Evolutionary conservation across 1,284 basidiomycete genomes (phyloP).

Genomic region (Fistulinella cinereoalba): DNA sequence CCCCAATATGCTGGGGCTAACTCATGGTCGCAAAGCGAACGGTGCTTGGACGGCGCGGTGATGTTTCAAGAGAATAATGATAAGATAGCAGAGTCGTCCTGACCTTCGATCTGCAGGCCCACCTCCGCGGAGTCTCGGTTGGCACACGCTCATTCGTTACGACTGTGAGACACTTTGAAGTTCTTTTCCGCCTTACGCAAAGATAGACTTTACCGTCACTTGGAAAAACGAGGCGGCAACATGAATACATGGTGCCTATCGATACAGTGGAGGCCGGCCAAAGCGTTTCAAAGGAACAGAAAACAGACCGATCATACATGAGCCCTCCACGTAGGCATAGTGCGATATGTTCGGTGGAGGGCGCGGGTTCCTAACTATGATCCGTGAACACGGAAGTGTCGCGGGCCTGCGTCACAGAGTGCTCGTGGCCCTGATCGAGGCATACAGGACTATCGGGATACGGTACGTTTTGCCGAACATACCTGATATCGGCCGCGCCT

Average conservation of each 20-base stretch:
- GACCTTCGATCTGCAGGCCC: slow-evolving; percentile 16
- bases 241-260: background rate
- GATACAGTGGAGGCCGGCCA: slow-evolving; percentile 7
- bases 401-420: background rate
- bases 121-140: slow-evolving; percentile 25
- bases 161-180: background rate
- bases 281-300: background rate
- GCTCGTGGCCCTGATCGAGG: background rate
- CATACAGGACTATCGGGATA: background rate
- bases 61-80: slow-evolving; percentile 11
- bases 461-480: background rate
- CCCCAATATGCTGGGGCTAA: background rate
- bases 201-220: slow-evolving; percentile 2
- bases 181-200: slow-evolving; percentile 5
- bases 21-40: background rate
- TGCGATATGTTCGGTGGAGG: background rate
- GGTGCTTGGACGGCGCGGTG: slow-evolving; percentile 26
- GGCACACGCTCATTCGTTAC: slow-evolving; percentile 5
- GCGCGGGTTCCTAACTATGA: slow-evolving; percentile 11
- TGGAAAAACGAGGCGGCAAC: background rate
- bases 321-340: background rate
- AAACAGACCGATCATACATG: background rate
- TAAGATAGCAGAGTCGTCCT: slow-evolving; percentile 26
- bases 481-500: background rate
- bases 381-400: slow-evolving; percentile 15